A percentile compares a stretch with the other conserved stretches of the same genome.
Conservation (phyloP, 208 protist genomes). For the Leishmania braziliensis region DNA sequence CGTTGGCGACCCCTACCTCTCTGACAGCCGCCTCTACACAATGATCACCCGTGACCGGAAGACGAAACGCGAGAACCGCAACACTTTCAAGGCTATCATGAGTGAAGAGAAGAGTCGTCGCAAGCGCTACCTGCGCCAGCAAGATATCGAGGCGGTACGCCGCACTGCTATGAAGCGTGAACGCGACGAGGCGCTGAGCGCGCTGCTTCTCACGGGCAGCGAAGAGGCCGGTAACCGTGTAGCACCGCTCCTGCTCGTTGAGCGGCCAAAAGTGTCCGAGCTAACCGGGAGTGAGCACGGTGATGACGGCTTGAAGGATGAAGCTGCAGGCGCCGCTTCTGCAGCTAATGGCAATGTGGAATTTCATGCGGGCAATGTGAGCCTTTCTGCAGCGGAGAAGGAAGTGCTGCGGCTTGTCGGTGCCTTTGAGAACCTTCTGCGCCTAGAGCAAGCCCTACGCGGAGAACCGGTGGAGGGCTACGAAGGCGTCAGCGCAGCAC, state of each 20-base stretch:
- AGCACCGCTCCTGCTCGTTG: constrained; percentile 10
- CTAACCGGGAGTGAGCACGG: background rate
- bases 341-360: background rate
- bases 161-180: constrained; percentile 89
- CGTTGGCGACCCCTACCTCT: constrained; percentile 77
- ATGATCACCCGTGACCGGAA: constrained; percentile 91
- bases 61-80: constrained; percentile 74
- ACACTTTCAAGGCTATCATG: constrained; percentile 82
- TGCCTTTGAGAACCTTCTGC: constrained; percentile 83
- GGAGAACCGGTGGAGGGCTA: constrained; percentile 23
- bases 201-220: constrained; percentile 44
- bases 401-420: constrained; percentile 66
- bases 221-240: background rate
- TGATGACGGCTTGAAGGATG: background rate
- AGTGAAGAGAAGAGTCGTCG: constrained; percentile 81
- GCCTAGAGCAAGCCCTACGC: constrained; percentile 49
- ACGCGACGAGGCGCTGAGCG: constrained; percentile 76
- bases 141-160: constrained; percentile 69
- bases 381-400: constrained; percentile 33
- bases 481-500: background rate
- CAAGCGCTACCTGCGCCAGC: constrained; percentile 65
- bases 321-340: constrained; percentile 1
- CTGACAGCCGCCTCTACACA: constrained; percentile 87
- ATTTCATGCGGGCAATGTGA: background rate
- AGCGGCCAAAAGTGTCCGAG: background rate